Conservation (phyloP, 495 filamentous ascomycete species). For the Penicillium samsonianum region DNA sequence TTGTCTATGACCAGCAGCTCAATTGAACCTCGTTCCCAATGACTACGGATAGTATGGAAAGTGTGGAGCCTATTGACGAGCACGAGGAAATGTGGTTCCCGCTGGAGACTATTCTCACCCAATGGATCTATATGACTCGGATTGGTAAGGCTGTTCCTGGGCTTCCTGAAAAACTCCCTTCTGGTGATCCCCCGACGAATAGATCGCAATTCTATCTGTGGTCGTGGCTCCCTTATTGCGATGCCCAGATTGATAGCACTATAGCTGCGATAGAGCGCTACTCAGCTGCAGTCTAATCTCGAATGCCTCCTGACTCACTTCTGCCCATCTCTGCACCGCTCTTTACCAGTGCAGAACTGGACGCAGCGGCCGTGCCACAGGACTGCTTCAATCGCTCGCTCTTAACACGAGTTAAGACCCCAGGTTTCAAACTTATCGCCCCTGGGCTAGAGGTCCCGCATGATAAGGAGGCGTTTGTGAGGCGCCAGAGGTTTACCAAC, state of each 20-base stretch:
- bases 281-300: constrained; percentile 18
- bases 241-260: constrained; percentile 20
- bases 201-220: constrained; percentile 16
- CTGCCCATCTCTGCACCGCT: constrained; percentile 18
- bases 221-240: constrained; percentile 23
- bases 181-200: constrained; percentile 3
- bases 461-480: constrained; percentile 25
- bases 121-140: constrained; percentile 36
- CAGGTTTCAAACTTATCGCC: constrained; percentile 37
- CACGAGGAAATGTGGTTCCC: constrained; percentile 39
- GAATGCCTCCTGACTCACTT: constrained; percentile 17
- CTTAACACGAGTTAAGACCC: constrained; percentile 30
- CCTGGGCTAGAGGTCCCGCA: constrained; percentile 35
- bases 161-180: constrained; percentile 1
- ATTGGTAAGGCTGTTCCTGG: constrained; percentile 22
- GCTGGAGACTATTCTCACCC: constrained; percentile 40
- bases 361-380: constrained; percentile 32
- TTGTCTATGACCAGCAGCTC: constrained; percentile 24
- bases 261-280: constrained; percentile 22
- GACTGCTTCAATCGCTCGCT: constrained; percentile 35
- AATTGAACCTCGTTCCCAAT: constrained; percentile 20
- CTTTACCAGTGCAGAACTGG: constrained; percentile 26
- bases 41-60: constrained; percentile 15
- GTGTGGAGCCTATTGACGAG: constrained; percentile 18
- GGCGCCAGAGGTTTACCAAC: constrained; percentile 26